These are phyloP conservation scores for Cardamine chenopodiifolia DNA, from an alignment of 345 rosid species.

Conservation along the genomic window DNA sequence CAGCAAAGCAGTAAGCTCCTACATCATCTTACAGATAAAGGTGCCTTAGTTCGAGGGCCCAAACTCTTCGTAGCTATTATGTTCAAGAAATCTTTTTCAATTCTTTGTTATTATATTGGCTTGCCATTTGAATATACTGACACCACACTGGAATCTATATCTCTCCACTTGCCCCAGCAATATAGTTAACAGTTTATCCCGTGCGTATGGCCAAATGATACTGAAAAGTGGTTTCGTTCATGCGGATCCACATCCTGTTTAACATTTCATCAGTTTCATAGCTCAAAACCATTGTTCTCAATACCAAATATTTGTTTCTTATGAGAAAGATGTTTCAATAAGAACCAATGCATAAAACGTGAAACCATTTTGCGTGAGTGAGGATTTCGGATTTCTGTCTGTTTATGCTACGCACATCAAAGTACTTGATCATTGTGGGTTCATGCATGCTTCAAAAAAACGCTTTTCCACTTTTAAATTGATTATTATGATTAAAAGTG, in stretches of 20 bases:
- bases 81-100: background rate
- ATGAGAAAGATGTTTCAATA: background rate
- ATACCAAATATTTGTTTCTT: background rate
- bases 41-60: constrained; percentile 24
- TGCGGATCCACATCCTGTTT: constrained; percentile 95
- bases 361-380: constrained; percentile 8
- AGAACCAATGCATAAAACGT: background rate
- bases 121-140: constrained; percentile 26
- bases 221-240: constrained; percentile 95
- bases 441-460: background rate
- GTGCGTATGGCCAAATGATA: constrained; percentile 95
- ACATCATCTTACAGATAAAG: constrained; percentile 50
- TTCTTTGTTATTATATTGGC: background rate
- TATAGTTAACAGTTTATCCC: constrained; percentile 78
- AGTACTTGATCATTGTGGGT: background rate
- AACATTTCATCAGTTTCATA: constrained; percentile 1
- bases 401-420: background rate
- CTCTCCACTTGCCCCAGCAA: constrained; percentile 54
- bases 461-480: background rate
- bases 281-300: background rate
- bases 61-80: constrained; percentile 23
- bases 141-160: no score
- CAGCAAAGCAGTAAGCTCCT: constrained; percentile 92
- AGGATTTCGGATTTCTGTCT: background rate
- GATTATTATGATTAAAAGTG: background rate